Evolutionary conservation across 2,329 filamentous ascomycete genomes (phyloP).

Genomic region (Colletotrichum sp.): DNA sequence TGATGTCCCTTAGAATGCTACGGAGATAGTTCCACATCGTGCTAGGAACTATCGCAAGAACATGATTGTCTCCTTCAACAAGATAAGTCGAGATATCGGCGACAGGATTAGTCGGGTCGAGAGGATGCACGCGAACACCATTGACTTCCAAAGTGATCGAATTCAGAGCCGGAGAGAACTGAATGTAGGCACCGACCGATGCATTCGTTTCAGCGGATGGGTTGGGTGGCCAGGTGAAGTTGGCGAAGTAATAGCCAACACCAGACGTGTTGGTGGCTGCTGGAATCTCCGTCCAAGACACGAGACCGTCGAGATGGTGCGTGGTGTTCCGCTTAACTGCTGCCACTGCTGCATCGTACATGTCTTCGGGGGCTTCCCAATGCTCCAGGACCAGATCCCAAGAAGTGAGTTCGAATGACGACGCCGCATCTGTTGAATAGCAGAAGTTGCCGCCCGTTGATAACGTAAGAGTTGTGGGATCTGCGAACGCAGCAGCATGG

Average conservation of each 20-base stretch:
- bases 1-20: not conserved
- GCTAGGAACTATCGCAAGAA: not conserved
- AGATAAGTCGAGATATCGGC: not conserved
- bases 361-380: conserved; percentile 10
- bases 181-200: not conserved
- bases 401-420: not conserved
- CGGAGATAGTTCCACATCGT: conserved; percentile 15
- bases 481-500: not conserved
- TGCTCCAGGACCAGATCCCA: conserved; percentile 7
- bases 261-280: not conserved
- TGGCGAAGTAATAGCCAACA: conserved; percentile 3
- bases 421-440: not conserved
- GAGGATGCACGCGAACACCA: not conserved
- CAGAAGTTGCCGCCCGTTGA: not conserved
- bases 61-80: not conserved
- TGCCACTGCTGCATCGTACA: not conserved
- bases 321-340: conserved; percentile 11
- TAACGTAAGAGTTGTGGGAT: not conserved
- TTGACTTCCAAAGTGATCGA: not conserved
- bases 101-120: not conserved
- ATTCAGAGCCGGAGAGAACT: not conserved
- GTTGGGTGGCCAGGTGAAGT: conserved; percentile 1
- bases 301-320: not conserved
- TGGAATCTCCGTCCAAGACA: conserved; percentile 2
- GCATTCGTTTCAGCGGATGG: not conserved